Base-by-base conservation (phyloP, 371 early-diverging fungal genomes). In the Apophysomyces ossiformis region DNA sequence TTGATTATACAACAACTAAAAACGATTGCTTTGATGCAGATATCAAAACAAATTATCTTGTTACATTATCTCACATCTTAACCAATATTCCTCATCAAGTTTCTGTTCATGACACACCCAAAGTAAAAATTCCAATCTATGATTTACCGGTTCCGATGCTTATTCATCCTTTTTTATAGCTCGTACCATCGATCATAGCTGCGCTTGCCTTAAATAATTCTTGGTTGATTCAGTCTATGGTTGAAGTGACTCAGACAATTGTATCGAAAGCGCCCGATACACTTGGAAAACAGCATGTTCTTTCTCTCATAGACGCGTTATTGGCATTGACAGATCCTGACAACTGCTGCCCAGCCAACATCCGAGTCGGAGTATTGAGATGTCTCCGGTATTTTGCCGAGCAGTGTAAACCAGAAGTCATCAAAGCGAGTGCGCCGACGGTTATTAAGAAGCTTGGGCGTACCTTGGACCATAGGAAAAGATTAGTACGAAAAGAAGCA, bases 61-160 rank as follows among this genome's bases (percentile, higher is more conserved):
- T 65, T 5, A 93, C 92, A 8, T 78, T 96, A 50, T 88, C 93
- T 2, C 83, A 93, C 67, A 72, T 94, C 35, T 72, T 96, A 35
- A 72, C 80, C 46, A 86, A 92, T 63, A 85, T 92, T 60, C 91
- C 95, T 26, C 86, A 86, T 64, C 87, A 88, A 68, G 85, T 93
- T 5, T 70, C 92, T 16, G 72, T 92, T 68, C 83, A 79, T 36
- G 92, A 92, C 38, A 69, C 92, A 5, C 81, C 86, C 57, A 77
- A 80, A 18, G 92, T 92, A 83, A 76, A 72, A 60, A 39, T 62
- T 37, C 18, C 1, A 26, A 18, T 8, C 15, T 2, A 16, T 18
- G 16, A 5, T 62, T 15, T 43, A 5, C 47, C 2, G 35, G 21
- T 32, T 11, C 47, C 32, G 12, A 44, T 44, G 7, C 50, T 63